phyloP scores from a whole-genome alignment of 805 yeast species.

The Spathaspora boniae region DNA sequence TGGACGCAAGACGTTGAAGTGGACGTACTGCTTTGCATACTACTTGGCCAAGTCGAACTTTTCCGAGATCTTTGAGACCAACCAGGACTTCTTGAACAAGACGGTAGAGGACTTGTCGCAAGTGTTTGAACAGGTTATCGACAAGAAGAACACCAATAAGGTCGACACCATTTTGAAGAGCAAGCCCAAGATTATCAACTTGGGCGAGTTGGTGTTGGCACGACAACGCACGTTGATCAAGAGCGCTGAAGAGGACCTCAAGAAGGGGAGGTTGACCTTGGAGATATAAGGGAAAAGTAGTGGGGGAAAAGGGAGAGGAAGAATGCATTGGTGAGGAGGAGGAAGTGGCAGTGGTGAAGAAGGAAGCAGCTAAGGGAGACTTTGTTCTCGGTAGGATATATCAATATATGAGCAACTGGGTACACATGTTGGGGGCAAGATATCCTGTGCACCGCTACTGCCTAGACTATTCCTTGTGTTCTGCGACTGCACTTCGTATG shows the following conservation, averaged over 20 bases:
- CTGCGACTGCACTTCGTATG: no score
- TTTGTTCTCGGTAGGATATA: neutral
- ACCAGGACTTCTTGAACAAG: constrained; percentile 59
- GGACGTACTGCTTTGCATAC: constrained; percentile 85
- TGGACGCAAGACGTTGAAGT: constrained; percentile 76
- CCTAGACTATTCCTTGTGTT: no score
- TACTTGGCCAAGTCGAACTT: constrained; percentile 54
- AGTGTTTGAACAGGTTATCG: constrained; percentile 46
- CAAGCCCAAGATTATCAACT: constrained; percentile 38
- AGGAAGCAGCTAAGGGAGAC: neutral
- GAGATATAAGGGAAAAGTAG: no score
- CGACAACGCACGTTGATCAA: constrained; percentile 42
- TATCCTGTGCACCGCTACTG: no score
- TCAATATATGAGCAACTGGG: no score
- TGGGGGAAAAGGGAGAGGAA: neutral
- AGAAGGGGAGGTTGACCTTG: constrained; percentile 27
- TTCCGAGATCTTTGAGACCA: constrained; percentile 64
- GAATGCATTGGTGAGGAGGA: neutral
- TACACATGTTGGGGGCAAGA: no score
- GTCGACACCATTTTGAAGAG: constrained; percentile 31
- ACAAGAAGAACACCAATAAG: constrained; percentile 21
- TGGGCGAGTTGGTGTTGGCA: constrained; percentile 39
- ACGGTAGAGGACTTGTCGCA: constrained; percentile 70
- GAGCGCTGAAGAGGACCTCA: constrained; percentile 41
- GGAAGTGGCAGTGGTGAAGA: neutral